Evolutionary conservation across 306 rosid genomes (phyloP), one percentile per base, ranked within the genome.

Genomic region (Trifolium fragiferum): DNA sequence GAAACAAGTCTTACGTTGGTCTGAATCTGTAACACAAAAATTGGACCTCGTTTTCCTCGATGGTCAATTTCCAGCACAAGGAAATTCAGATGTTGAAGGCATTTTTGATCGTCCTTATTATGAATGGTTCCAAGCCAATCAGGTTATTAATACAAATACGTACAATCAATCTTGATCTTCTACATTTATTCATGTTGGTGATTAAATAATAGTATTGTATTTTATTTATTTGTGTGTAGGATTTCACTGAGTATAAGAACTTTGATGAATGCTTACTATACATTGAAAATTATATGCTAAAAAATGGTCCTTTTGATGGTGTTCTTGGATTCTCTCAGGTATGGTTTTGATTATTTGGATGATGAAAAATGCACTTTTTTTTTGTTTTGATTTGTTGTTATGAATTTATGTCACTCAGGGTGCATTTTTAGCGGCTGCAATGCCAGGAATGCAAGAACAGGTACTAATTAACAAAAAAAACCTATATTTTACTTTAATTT

Each of bases 281-380:
- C 32, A 54, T 85, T 35, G 86, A 87, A 82, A 84, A 87, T 73
- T 85, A 27, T 79, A 87, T 87, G 84, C 73, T 87, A 0, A 54
- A 87, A 65, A 66, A 85, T 49, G 86, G 87, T 35, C 91, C 91
- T 51, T 87, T 87, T 54, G 89, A 87, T 78, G 91, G 91, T 54
- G 8, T 87, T 2, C 66, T 87, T 2, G 91, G 89, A 19, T 78
- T 82, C 65, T 87, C 89, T 49, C 86, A 82, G 86, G 86, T 82
- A 53, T 0, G 71, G 4, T 64, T 30, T 10, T 1, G 1, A 21
- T 40, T 64, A 3, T 18, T 55, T 23, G 63, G 60, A 12, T 11
- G 0, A 0, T 65, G 3, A 76, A 57, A 43, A 50, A 30, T 1
- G 4, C 19, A 16, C 1, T 8, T 4, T 75, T 50, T 9, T 43